Evolutionary conservation across 2,329 filamentous ascomycete genomes (phyloP).

Genomic region (Aspergillus awamori): DNA sequence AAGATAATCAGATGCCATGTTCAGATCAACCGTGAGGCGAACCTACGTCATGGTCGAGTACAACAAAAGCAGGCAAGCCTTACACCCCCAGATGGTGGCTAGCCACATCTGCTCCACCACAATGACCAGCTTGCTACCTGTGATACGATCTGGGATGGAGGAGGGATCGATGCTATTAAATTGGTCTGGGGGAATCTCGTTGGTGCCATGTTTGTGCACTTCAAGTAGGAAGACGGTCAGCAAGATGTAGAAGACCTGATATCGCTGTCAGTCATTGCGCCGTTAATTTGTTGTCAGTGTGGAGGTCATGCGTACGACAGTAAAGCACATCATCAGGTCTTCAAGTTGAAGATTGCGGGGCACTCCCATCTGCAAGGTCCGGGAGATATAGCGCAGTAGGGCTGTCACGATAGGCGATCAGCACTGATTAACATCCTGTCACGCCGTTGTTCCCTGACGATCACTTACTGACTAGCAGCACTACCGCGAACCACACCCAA

Average conservation of each 20-base stretch:
- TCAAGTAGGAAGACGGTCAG: slow-evolving; percentile 50
- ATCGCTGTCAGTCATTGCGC: background rate
- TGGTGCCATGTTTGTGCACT: slow-evolving; percentile 50
- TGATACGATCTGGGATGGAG: slow-evolving; percentile 48
- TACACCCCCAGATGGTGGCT: slow-evolving; percentile 56
- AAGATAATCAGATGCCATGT: background rate
- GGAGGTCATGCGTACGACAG: slow-evolving; percentile 8
- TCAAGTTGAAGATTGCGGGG: slow-evolving; percentile 15
- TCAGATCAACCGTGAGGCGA: background rate
- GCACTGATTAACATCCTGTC: background rate
- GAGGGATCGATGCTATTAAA: slow-evolving; percentile 49
- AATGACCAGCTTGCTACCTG: slow-evolving; percentile 59
- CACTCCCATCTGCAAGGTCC: slow-evolving; percentile 12
- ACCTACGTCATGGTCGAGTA: slow-evolving; percentile 57
- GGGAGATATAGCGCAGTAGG: slow-evolving; percentile 18
- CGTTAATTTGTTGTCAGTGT: background rate
- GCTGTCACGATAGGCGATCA: slow-evolving; percentile 3
- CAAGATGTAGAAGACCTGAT: slow-evolving; percentile 41
- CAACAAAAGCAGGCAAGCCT: slow-evolving; percentile 56
- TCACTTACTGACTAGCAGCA: slow-evolving; percentile 17
- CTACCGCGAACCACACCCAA: slow-evolving; percentile 20
- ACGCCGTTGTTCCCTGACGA: background rate
- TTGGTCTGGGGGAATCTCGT: slow-evolving; percentile 45
- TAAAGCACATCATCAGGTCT: slow-evolving; percentile 14
- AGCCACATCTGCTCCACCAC: slow-evolving; percentile 58